Conservation (phyloP, 2,329 filamentous ascomycete species). For the Epichloe bromicola region DNA sequence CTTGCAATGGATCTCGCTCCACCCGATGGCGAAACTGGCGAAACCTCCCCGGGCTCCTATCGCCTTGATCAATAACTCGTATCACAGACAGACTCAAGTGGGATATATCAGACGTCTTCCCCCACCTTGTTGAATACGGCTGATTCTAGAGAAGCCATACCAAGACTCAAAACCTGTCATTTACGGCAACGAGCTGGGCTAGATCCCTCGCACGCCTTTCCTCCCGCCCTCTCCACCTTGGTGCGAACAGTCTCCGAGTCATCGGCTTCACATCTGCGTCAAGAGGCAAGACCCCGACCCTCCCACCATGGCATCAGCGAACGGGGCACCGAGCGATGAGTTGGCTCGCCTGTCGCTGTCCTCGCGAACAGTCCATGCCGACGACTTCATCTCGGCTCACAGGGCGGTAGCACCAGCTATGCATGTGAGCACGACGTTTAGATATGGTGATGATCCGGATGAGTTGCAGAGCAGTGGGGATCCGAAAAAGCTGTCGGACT, state of each 20-base stretch:
- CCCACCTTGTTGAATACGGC: too few relatives aligned
- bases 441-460: conserved; percentile 61
- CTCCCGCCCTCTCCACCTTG: neutral
- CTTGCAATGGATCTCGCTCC: neutral
- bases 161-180: neutral
- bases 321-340: neutral
- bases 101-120: too few relatives aligned
- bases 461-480: conserved; percentile 32
- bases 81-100: too few relatives aligned
- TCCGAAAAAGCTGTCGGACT: conserved; percentile 32
- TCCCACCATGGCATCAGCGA: conserved; percentile 2
- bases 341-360: conserved; percentile 35
- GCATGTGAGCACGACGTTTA: conserved; percentile 84
- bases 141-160: neutral
- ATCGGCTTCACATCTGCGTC: neutral
- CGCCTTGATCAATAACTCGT: neutral
- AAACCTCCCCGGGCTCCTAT: neutral
- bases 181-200: too few relatives aligned
- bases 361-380: conserved; percentile 68
- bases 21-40: neutral
- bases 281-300: neutral
- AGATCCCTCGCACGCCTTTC: too few relatives aligned
- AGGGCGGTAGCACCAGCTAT: conserved; percentile 77
- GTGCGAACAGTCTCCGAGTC: neutral
- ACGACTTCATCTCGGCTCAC: conserved; percentile 61